phyloP scores from a whole-genome alignment of 768 basidiomycete species.

The Phanerodontia chrysosporium region DNA sequence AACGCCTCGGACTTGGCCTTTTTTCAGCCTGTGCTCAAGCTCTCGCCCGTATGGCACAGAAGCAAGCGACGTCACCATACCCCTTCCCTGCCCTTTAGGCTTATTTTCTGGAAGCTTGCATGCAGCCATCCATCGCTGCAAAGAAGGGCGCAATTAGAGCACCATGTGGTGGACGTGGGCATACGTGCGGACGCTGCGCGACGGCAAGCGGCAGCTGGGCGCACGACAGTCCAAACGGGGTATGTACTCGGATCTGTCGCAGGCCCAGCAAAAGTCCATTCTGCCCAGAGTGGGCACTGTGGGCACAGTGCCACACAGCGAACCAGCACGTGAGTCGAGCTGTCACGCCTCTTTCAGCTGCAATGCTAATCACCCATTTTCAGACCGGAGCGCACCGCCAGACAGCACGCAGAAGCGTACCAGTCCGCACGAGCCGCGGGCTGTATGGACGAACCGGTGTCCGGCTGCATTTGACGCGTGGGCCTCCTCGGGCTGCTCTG shows the following conservation, averaged over 20 bases:
- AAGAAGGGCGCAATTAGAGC: not conserved
- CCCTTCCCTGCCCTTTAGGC: slow-evolving; percentile 1
- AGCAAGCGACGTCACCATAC: not conserved
- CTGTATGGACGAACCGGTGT: no score
- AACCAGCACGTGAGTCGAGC: not conserved
- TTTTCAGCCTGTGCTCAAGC: not conserved
- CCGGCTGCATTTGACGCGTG: not conserved
- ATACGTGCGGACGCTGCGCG: not conserved
- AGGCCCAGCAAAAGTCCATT: not conserved
- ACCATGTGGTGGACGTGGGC: not conserved
- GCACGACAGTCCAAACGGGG: not conserved
- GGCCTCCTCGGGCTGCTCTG: not conserved
- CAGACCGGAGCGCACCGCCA: not conserved
- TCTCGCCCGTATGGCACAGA: not conserved
- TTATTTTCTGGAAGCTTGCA: not conserved
- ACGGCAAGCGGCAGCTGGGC: not conserved
- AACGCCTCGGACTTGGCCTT: not conserved
- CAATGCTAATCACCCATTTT: not conserved
- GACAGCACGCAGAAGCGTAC: not conserved
- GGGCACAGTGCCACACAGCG: not conserved
- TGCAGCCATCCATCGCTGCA: not conserved
- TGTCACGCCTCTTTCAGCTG: not conserved
- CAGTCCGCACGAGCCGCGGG: not conserved
- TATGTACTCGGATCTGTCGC: slow-evolving; percentile 6
- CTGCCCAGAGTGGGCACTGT: not conserved